A percentile compares a stretch with the other conserved stretches of the same genome.
phyloP scores from a whole-genome alignment of 257 asterid genomes.

The Nicotiana undulata region DNA sequence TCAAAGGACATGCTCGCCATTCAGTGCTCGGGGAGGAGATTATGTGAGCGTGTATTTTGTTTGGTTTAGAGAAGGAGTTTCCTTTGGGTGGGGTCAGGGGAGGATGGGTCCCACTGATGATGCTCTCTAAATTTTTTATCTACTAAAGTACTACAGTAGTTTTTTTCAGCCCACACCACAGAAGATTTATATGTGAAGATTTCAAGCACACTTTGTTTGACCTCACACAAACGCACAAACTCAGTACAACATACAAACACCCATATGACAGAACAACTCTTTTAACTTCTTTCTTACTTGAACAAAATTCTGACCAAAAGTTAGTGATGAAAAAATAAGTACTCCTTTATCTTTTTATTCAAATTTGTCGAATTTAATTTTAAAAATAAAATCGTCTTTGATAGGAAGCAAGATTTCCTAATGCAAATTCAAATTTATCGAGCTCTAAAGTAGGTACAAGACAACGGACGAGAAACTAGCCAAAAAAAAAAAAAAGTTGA shows the following conservation, averaged over 20 bases:
- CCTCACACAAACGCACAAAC: neutral
- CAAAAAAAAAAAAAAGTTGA: too few relatives aligned
- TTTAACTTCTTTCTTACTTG: neutral
- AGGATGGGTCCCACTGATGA: neutral
- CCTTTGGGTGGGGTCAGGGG: neutral
- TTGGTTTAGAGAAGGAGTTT: neutral
- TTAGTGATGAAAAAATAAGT: too few relatives aligned
- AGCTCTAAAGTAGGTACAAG: too few relatives aligned
- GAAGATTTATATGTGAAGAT: neutral
- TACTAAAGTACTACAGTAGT: too few relatives aligned
- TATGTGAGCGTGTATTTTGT: neutral
- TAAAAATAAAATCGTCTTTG: too few relatives aligned
- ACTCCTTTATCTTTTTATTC: too few relatives aligned
- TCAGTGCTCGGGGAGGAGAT: neutral
- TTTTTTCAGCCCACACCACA: too few relatives aligned
- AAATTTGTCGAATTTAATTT: too few relatives aligned
- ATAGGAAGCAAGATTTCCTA: too few relatives aligned
- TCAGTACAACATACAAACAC: neutral
- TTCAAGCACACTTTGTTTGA: neutral
- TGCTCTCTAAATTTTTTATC: neutral
- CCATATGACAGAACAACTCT: neutral
- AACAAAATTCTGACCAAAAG: neutral
- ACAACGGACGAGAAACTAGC: too few relatives aligned
- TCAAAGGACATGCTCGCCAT: neutral
- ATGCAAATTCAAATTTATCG: too few relatives aligned